Evolutionary conservation across 495 filamentous ascomycete species (phyloP), one percentile per base, ranked within the genome.

Genomic region (Tuber microsphaerosporum): DNA sequence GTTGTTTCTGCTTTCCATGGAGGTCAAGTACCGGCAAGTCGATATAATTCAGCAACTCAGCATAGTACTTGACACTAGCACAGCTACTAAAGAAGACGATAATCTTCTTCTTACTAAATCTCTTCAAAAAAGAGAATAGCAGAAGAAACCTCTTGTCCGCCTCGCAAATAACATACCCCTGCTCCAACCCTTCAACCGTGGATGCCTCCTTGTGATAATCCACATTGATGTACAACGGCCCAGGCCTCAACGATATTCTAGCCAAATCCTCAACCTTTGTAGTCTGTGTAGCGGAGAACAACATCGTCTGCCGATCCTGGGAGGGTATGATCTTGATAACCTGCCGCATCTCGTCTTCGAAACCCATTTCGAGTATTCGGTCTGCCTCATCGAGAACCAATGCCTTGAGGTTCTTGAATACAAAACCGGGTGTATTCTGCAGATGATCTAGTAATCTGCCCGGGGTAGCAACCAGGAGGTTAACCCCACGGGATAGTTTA

Each of bases 181-280:
- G 95, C 80, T 97, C 94, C 41, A 99, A 86, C 7, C 94, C 94
- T 69, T 93, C 93, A 7, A 97, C 95, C 0, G 95, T 99, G 80
- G 88, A 90, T 80, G 92, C 89, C 80, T 92, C 90, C 84, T 93
- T 92, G 68, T 85, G 83, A 81, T 92, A 86, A 83, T 96, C 93
- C 61, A 97, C 94, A 81, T 97, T 97, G 86, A 97, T 97, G 83
- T 98, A 99, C 12, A 99, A 87, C 0, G 95, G 95, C 6, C 96
- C 94, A 2, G 94, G 91, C 44, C 92, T 89, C 42, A 99, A 88
- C 6, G 95, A 98, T 82, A 99, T 97, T 61, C 95, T 88, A 9
- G 95, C 95, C 39, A 99, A 85, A 84, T 99, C 95, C 83, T 98
- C 94, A 77, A 99, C 96, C 84, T 98, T 98, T 71, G 96, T 98